A percentile compares a stretch with the other conserved stretches of the same genome.
These are phyloP conservation scores for Cordyceps farinosa DNA, from an alignment of 2,329 filamentous ascomycete genomes.

Conservation along the genomic window DNA sequence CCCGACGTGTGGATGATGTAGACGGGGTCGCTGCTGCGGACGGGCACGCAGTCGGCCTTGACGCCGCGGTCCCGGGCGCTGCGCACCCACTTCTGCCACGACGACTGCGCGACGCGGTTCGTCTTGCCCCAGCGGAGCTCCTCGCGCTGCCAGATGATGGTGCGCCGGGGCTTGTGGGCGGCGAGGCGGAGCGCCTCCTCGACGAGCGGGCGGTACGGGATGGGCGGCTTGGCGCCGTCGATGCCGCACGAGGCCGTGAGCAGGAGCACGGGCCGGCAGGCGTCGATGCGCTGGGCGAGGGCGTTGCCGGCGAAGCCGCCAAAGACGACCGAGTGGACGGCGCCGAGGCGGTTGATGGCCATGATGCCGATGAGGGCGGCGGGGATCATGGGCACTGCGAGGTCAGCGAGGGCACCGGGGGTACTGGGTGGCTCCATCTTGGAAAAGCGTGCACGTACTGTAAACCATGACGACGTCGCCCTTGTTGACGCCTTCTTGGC, in stretches of 20 bases:
- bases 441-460: slow-evolving; percentile 49
- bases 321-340: slow-evolving; percentile 88
- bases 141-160: slow-evolving; percentile 81
- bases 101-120: slow-evolving; percentile 65
- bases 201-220: slow-evolving; percentile 74
- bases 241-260: slow-evolving; percentile 91
- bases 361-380: slow-evolving; percentile 83
- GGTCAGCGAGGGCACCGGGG: neutral
- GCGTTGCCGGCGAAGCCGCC: slow-evolving; percentile 82
- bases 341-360: slow-evolving; percentile 75
- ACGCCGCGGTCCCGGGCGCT: slow-evolving; percentile 65
- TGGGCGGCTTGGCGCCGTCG: slow-evolving; percentile 76
- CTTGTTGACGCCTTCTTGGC: slow-evolving; percentile 75
- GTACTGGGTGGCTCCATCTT: neutral
- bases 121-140: slow-evolving; percentile 70
- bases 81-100: slow-evolving; percentile 74
- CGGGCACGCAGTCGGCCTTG: slow-evolving; percentile 70
- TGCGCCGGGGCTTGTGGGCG: slow-evolving; percentile 65
- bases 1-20: slow-evolving; percentile 90
- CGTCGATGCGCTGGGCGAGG: slow-evolving; percentile 84
- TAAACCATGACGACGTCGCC: slow-evolving; percentile 90
- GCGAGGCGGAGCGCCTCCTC: slow-evolving; percentile 67
- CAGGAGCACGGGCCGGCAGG: slow-evolving; percentile 69
- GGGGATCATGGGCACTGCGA: slow-evolving; percentile 87
- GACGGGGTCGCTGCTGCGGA: slow-evolving; percentile 73